Base-by-base conservation (phyloP, 768 basidiomycete genomes). In the Candolleomyces efflorescens region DNA sequence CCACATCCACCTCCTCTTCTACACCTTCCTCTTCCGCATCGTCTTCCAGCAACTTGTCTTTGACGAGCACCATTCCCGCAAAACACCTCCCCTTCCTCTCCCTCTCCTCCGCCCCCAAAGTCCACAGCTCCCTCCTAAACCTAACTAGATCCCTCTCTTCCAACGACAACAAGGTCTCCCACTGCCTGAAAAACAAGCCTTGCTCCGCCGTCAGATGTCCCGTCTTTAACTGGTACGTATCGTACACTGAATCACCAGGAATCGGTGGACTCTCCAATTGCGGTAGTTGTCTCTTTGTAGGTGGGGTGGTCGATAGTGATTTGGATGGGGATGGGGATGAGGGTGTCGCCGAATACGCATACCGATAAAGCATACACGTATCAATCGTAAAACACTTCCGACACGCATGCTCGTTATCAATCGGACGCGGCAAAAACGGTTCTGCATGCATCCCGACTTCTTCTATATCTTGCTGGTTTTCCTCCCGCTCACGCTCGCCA, bases 41-140 rank as follows among this genome's bases (percentile, higher is more conserved):
- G n/a, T n/a, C n/a, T n/a, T n/a, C 49, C 9, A 59, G 59, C 11
- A 36, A 49, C 4, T 48, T 53, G 13, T 32, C 44, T 17, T 55
- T 37, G 18, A 59, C 48, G 38, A 97, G 69, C 36, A 84, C 67
- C 96, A 98, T 95, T 47, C 81, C 75, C 39, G 81, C 77, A 63
- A 98, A 91, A 66, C 94, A 97, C 61, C 94, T 78, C 2, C 97
- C 97, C 43, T 81, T 82, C 55, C 74, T 79, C 69, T 94, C 91
- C 55, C 97, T 80, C 64, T 94, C 87, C 17, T 70, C 74, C 0
- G 93, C 92, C 5, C 82, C 81, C 80, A 96, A 83, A 0, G 91
- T 94, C 97, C 97, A 99, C 9, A 98, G 76, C 64, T 99, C 95
- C 62, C 90, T 91, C 68, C 85, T 85, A 74, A 92, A 94, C 18